Evolutionary conservation across 768 basidiomycete genomes (phyloP).

Genomic region (Agrocybe pediades): DNA sequence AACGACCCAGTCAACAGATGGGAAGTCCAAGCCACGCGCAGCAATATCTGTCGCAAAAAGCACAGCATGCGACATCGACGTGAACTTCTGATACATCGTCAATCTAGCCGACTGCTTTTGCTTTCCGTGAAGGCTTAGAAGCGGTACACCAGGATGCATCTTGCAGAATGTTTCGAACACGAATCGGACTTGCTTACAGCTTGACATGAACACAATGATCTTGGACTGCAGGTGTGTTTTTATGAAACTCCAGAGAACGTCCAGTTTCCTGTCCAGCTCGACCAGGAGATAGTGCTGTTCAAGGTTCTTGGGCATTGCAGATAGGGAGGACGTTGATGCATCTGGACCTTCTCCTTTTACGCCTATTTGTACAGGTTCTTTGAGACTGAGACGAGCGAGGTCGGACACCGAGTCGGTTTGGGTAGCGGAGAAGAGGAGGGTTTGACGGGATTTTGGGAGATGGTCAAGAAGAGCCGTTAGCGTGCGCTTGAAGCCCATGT

Average conservation of each 20-base stretch:
- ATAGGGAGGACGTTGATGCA: constrained; percentile 14
- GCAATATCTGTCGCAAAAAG: constrained; percentile 97
- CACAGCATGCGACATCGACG: constrained; percentile 76
- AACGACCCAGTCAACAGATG: constrained; percentile 94
- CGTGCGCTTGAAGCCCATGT: constrained; percentile 93
- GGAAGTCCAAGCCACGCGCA: constrained; percentile 95
- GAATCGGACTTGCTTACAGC: constrained; percentile 96
- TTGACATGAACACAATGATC: constrained; percentile 90
- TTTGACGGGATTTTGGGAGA: constrained; percentile 90
- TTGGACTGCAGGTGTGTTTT: constrained; percentile 92
- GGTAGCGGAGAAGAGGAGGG: constrained; percentile 94
- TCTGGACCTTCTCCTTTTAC: constrained; percentile 46
- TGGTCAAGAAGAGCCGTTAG: constrained; percentile 90
- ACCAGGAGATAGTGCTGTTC: constrained; percentile 90
- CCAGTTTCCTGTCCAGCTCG: constrained; percentile 84
- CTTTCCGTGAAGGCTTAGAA: constrained; percentile 95
- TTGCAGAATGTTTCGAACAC: constrained; percentile 94
- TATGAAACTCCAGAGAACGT: constrained; percentile 92
- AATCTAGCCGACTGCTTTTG: constrained; percentile 93
- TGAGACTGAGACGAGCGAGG: constrained; percentile 87
- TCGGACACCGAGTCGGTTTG: constrained; percentile 90
- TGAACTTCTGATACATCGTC: constrained; percentile 83
- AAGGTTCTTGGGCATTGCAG: constrained; percentile 72
- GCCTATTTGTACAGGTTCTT: constrained; percentile 76
- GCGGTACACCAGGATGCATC: constrained; percentile 90